phyloP scores from a whole-genome alignment of 2,329 filamentous ascomycete species.

The Arthrobotrys conoides region DNA sequence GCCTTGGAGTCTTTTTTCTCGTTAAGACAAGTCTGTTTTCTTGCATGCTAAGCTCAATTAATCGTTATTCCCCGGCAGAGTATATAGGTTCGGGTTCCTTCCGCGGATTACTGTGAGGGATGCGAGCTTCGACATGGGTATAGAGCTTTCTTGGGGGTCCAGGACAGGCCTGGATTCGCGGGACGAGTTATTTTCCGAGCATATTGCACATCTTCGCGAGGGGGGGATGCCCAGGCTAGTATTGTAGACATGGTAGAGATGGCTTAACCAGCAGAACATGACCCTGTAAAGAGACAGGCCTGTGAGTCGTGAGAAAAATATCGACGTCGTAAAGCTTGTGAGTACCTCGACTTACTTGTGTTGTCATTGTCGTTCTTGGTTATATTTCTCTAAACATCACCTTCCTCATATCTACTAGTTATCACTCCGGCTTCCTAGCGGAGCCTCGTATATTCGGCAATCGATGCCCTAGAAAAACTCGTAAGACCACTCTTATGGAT shows the following conservation, averaged over 20 bases:
- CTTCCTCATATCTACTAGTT: constrained; percentile 50
- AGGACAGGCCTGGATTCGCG: constrained; percentile 45
- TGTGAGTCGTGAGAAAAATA: constrained; percentile 6
- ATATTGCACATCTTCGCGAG: constrained; percentile 37
- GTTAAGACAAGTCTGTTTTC: constrained; percentile 9
- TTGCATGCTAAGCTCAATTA: constrained; percentile 33
- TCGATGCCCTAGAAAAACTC: constrained; percentile 19
- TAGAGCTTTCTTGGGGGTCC: constrained; percentile 2
- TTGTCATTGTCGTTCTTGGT: constrained; percentile 42
- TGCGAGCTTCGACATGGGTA: constrained; percentile 33
- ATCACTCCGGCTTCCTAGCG: background rate
- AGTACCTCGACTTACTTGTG: constrained; percentile 22
- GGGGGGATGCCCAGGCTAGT: constrained; percentile 18
- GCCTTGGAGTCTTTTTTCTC: constrained; percentile 21
- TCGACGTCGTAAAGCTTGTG: background rate
- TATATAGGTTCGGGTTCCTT: constrained; percentile 28
- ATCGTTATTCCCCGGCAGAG: constrained; percentile 40
- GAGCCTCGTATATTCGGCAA: constrained; percentile 55
- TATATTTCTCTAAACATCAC: constrained; percentile 36
- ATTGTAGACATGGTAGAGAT: constrained; percentile 32
- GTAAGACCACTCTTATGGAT: constrained; percentile 29
- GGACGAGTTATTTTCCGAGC: constrained; percentile 57
- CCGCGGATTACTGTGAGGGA: constrained; percentile 26
- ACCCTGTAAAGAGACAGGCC: constrained; percentile 1
- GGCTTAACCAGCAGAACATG: background rate